Percentiles rank a stretch among this genome's conserved stretches.
Conservation (phyloP, 2,329 filamentous ascomycete genomes). For the Paracamarosporium sp. region DNA sequence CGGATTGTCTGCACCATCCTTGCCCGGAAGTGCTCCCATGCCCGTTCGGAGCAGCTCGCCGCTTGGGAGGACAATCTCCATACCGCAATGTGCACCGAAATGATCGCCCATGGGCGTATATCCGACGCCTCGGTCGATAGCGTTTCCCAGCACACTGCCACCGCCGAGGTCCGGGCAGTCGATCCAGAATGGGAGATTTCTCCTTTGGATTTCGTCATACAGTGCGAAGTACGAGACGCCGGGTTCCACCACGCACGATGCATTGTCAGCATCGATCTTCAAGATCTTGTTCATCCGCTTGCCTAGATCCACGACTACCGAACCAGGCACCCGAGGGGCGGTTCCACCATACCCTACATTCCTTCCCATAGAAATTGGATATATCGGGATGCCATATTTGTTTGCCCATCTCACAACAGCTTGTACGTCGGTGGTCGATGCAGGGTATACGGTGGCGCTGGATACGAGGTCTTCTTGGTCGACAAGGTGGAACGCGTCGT, state of each 20-base stretch:
- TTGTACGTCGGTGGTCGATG: slow-evolving; percentile 54
- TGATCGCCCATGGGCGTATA: slow-evolving; percentile 52
- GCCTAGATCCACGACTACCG: slow-evolving; percentile 60
- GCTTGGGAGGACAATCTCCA: slow-evolving; percentile 51
- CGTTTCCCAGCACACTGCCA: slow-evolving; percentile 57
- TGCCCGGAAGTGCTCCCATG: slow-evolving; percentile 48
- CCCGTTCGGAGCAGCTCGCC: slow-evolving; percentile 49
- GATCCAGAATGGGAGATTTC: slow-evolving; percentile 52
- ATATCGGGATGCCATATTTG: slow-evolving; percentile 55
- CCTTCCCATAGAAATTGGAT: slow-evolving; percentile 58
- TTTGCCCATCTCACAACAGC: slow-evolving; percentile 55
- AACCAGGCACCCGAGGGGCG: slow-evolving; percentile 59
- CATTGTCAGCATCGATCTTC: slow-evolving; percentile 58
- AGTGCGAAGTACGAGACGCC: slow-evolving; percentile 62
- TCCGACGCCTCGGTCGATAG: slow-evolving; percentile 55
- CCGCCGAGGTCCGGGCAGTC: slow-evolving; percentile 58
- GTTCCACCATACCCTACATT: slow-evolving; percentile 64
- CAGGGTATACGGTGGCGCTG: slow-evolving; percentile 49
- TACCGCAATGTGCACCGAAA: slow-evolving; percentile 53
- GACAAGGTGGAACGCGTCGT: slow-evolving; percentile 41
- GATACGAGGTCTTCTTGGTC: slow-evolving; percentile 54
- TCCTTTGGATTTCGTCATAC: slow-evolving; percentile 56
- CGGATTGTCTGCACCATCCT: slow-evolving; percentile 25
- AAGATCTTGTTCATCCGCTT: slow-evolving; percentile 61
- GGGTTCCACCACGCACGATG: slow-evolving; percentile 61